These are phyloP conservation scores for Metarhizium rileyi DNA, from an alignment of 2,329 filamentous ascomycete species.

Conservation along the genomic window DNA sequence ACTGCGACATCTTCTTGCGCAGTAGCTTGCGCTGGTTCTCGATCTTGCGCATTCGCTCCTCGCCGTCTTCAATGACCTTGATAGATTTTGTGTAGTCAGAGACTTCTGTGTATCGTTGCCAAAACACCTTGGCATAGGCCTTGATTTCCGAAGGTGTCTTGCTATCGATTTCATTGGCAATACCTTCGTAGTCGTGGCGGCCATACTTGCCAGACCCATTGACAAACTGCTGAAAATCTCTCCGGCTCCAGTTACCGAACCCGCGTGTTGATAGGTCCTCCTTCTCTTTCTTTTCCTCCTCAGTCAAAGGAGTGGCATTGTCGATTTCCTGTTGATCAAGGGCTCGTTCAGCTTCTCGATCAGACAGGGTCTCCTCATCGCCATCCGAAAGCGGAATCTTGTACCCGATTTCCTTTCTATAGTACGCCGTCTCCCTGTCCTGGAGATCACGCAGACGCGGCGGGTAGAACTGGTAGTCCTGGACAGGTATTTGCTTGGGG, in stretches of 20 bases:
- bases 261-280: conserved; percentile 70
- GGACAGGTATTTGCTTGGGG: conserved; percentile 82
- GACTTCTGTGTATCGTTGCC: conserved; percentile 89
- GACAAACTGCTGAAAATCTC: conserved; percentile 97
- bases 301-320: conserved; percentile 75
- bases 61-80: conserved; percentile 81
- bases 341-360: conserved; percentile 79
- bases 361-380: conserved; percentile 74
- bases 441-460: conserved; percentile 75
- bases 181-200: conserved; percentile 73
- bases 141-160: conserved; percentile 81
- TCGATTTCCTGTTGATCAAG: conserved; percentile 90
- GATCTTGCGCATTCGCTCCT: conserved; percentile 79
- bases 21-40: conserved; percentile 90
- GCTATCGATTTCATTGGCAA: conserved; percentile 82
- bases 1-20: conserved; percentile 90
- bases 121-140: conserved; percentile 89
- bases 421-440: conserved; percentile 91
- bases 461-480: conserved; percentile 98
- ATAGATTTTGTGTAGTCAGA: conserved; percentile 83
- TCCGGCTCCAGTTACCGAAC: conserved; percentile 90
- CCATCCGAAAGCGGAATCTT: conserved; percentile 87
- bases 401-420: conserved; percentile 92
- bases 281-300: conserved; percentile 85
- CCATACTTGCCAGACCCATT: conserved; percentile 92